These are phyloP conservation scores for Cryptococcus sp. DNA, from an alignment of 1,284 basidiomycete species.

Conservation along the genomic window DNA sequence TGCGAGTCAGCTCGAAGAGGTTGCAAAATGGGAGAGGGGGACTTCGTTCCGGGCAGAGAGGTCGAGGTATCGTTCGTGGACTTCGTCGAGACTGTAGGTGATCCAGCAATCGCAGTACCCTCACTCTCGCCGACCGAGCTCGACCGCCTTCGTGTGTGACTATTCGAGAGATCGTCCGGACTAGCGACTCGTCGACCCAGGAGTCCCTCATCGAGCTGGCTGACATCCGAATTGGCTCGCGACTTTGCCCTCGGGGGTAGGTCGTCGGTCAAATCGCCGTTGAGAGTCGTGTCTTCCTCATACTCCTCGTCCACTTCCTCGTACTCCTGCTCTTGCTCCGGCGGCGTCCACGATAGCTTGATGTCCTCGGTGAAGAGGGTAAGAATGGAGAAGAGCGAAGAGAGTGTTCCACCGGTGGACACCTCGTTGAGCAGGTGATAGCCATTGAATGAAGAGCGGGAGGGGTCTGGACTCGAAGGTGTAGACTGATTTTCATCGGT, in stretches of 20 bases:
- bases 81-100: neutral
- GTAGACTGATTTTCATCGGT: constrained; percentile 11
- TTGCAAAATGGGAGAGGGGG: neutral
- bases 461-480: constrained; percentile 23
- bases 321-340: constrained; percentile 42
- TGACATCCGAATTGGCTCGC: constrained; percentile 44
- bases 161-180: neutral
- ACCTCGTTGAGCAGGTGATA: constrained; percentile 93
- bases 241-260: constrained; percentile 13
- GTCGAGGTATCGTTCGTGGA: neutral
- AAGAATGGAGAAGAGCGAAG: constrained; percentile 92
- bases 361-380: constrained; percentile 95
- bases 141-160: neutral
- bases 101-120: neutral
- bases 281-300: neutral
- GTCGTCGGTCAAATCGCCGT: neutral
- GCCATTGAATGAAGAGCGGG: constrained; percentile 60
- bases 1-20: neutral
- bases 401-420: constrained; percentile 87
- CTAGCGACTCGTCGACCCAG: constrained; percentile 11
- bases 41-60: constrained; percentile 2
- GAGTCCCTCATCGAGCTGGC: constrained; percentile 32
- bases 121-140: constrained; percentile 1
- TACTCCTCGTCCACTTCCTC: constrained; percentile 44
- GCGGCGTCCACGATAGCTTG: constrained; percentile 68